Base-by-base conservation (phyloP, 163 green algal species). In the Prototheca cutis region DNA sequence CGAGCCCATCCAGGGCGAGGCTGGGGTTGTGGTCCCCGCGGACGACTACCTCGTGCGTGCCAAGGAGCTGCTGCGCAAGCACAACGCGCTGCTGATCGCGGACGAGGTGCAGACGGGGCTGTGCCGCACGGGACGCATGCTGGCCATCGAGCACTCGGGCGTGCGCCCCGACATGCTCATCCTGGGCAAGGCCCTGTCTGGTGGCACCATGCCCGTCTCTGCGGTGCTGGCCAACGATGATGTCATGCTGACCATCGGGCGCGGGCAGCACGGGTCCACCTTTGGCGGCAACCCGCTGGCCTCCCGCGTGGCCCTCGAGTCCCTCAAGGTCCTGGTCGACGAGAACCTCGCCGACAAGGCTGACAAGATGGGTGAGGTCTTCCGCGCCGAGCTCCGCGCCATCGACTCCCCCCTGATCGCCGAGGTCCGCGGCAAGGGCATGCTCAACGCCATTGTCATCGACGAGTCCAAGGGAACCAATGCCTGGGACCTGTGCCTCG, bases 1-100 rank as follows among this genome's bases (percentile, higher is more conserved):
- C 57, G 89, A 96, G 71, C 89, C 88, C 25, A 95, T 96, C 53
- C 88, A 95, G 79, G 89, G 89, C 8, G 89, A 96, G 80, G 89
- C 89, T 0, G 89, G 89, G 15, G 87, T 96, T 29, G 81, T 96
- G 30, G 84, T 96, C 4, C 89, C 89, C 0, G 55, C 94, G 40
- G 58, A 85, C 0, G 87, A 82, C 23, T 96, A 95, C 74, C 76
- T 96, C 27, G 34, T 25, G 0, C 40, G 57, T 1, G 76, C 69
- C 0, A 72, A 90, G 51, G 48, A 77, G 54, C 68, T 95, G 62
- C 80, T 93, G 48, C 54, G 75, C 32, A 66, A 85, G 71, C 84
- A 95, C 83, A 89, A 90, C 36, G 89, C 86, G 29, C 78, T 96
- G 67, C 76, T 96, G 28, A 96, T 96, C 27, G 76, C 80, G 0